Evolutionary conservation across 306 rosid species (phyloP).

Genomic region (Ormosia emarginata): DNA sequence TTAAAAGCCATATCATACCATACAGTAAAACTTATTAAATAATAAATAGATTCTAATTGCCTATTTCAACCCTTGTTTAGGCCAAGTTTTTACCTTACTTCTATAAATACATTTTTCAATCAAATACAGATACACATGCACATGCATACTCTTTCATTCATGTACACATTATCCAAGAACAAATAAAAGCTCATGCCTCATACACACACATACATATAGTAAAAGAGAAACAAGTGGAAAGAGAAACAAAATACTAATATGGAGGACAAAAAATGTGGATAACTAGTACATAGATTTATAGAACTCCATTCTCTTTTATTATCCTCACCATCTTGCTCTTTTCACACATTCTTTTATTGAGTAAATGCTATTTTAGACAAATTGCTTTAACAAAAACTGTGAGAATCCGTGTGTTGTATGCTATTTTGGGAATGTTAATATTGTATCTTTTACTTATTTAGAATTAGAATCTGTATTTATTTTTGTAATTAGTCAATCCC

Average conservation of each 20-base stretch:
- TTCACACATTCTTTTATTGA: not conserved
- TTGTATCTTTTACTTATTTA: too few relatives aligned
- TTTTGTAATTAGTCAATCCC: too few relatives aligned
- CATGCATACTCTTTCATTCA: not conserved
- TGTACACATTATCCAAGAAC: not conserved
- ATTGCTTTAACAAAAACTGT: not conserved
- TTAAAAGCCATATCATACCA: not conserved
- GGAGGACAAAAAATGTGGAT: not conserved
- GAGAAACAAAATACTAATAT: not conserved
- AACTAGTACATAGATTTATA: not conserved
- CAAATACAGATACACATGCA: not conserved
- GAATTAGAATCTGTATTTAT: too few relatives aligned
- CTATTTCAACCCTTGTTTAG: not conserved
- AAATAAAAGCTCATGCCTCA: slow-evolving; percentile 5
- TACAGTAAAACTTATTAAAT: not conserved
- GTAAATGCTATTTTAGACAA: not conserved
- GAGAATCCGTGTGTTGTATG: too few relatives aligned
- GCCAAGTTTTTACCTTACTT: not conserved
- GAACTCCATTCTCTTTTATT: not conserved
- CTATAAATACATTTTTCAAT: not conserved
- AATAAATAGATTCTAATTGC: not conserved
- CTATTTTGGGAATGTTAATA: too few relatives aligned
- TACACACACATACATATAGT: not conserved
- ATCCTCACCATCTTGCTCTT: too few relatives aligned
- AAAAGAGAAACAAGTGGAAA: not conserved